Conservation (phyloP, 306 rosid species). For the Bauhinia variegata region DNA sequence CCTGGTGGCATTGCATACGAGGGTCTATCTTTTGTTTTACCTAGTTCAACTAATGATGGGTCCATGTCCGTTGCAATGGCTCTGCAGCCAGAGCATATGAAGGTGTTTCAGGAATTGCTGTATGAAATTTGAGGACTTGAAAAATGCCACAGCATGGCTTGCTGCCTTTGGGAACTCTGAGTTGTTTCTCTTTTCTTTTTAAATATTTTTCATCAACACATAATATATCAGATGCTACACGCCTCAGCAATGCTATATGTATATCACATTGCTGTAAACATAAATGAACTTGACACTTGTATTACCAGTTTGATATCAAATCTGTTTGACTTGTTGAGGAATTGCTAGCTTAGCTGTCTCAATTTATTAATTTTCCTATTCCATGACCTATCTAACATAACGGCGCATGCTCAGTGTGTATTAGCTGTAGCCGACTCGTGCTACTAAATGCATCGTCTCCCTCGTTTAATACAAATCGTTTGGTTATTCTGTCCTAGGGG, state of each 20-base stretch:
- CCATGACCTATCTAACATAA: not conserved
- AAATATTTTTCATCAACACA: conserved; percentile 15
- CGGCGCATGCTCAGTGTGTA: not conserved
- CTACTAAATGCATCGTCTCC: too few relatives aligned
- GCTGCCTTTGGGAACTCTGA: conserved; percentile 11
- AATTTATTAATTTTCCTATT: not conserved
- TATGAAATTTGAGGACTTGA: conserved; percentile 52
- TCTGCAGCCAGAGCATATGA: conserved; percentile 67
- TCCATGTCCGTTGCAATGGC: conserved; percentile 69
- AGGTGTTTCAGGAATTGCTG: conserved; percentile 53
- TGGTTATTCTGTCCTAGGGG: too few relatives aligned
- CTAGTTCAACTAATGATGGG: conserved; percentile 69
- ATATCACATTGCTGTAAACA: conserved; percentile 36
- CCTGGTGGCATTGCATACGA: conserved; percentile 91
- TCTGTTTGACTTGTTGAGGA: conserved; percentile 14
- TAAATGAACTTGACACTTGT: conserved; percentile 25
- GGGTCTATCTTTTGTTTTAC: conserved; percentile 72
- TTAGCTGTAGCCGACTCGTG: too few relatives aligned
- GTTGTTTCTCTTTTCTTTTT: conserved; percentile 38
- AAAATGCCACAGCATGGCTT: not conserved
- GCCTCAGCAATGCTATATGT: conserved; percentile 8
- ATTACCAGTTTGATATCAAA: conserved; percentile 22
- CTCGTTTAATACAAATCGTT: too few relatives aligned
- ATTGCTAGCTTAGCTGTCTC: not conserved
- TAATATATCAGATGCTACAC: not conserved